A percentile compares a stretch with the other conserved stretches of the same genome.
Conservation (phyloP, 2,329 filamentous ascomycete genomes). For the Dryadomyces quercivorus region DNA sequence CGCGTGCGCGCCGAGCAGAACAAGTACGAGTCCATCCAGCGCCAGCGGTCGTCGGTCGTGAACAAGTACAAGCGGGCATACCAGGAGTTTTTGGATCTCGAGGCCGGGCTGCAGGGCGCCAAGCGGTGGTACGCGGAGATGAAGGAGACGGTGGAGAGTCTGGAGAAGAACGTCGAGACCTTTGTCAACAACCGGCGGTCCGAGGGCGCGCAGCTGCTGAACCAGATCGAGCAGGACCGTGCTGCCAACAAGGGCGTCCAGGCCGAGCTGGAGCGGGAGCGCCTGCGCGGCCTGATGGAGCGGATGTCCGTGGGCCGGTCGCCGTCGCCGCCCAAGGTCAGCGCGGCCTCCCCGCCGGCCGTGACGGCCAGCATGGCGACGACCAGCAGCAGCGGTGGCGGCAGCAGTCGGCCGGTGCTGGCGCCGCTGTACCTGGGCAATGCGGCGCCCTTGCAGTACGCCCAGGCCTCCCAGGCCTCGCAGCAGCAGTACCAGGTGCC, state of each 20-base stretch:
- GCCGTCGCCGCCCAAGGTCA: slow-evolving; percentile 23
- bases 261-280: slow-evolving; percentile 76
- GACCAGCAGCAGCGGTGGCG: not conserved
- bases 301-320: slow-evolving; percentile 77
- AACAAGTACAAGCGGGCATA: slow-evolving; percentile 83
- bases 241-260: slow-evolving; percentile 44
- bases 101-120: slow-evolving; percentile 74
- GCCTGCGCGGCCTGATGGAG: slow-evolving; percentile 84
- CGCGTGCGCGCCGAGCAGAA: slow-evolving; percentile 86
- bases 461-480: slow-evolving; percentile 39
- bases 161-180: slow-evolving; percentile 90
- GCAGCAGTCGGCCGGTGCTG: slow-evolving; percentile 21
- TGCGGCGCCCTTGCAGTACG: slow-evolving; percentile 31
- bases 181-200: slow-evolving; percentile 91
- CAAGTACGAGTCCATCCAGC: slow-evolving; percentile 82
- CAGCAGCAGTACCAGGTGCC: slow-evolving; percentile 36
- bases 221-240: slow-evolving; percentile 73
- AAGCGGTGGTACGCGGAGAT: slow-evolving; percentile 93
- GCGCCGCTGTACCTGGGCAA: slow-evolving; percentile 22
- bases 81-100: slow-evolving; percentile 82
- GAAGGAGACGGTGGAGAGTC: slow-evolving; percentile 82
- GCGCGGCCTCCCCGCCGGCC: slow-evolving; percentile 16
- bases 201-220: slow-evolving; percentile 81
- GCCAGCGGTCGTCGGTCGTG: slow-evolving; percentile 70
- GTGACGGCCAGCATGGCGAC: slow-evolving; percentile 3